Conservation (phyloP, 225 moss, liverwort and hornwort genomes). For the Marchantia polymorpha region DNA sequence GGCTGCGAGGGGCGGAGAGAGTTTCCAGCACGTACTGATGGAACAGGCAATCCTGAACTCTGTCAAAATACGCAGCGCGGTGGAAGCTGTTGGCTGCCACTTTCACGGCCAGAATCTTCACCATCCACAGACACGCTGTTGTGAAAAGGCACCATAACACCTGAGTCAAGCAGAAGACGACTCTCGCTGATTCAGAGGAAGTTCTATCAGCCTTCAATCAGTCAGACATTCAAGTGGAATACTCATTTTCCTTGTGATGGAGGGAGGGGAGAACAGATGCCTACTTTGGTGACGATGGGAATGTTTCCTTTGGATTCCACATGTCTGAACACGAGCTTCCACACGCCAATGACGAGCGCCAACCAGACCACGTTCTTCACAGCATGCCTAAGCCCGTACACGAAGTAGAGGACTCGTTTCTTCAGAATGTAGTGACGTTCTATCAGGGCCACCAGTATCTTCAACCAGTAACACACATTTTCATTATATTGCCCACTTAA, state of each 20-base stretch:
- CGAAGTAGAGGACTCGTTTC: constrained; percentile 94
- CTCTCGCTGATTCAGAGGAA: background rate
- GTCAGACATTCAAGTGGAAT: background rate
- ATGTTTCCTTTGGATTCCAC: constrained; percentile 57
- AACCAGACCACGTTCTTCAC: constrained; percentile 98
- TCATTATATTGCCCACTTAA: background rate
- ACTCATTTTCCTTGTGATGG: too few relatives aligned
- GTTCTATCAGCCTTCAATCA: background rate
- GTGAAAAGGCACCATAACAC: constrained; percentile 95
- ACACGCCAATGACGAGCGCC: constrained; percentile 88
- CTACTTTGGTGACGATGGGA: constrained; percentile 78
- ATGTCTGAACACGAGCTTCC: constrained; percentile 86
- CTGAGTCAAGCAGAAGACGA: constrained; percentile 38
- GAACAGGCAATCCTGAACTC: constrained; percentile 96
- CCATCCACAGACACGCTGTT: constrained; percentile 81
- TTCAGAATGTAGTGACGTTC: constrained; percentile 96
- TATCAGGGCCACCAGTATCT: constrained; percentile 89
- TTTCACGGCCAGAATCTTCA: constrained; percentile 89
- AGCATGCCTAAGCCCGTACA: constrained; percentile 91
- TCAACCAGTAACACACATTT: constrained; percentile 45
- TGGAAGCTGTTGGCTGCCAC: constrained; percentile 98
- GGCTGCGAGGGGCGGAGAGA: constrained; percentile 58
- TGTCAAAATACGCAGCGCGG: constrained; percentile 97
- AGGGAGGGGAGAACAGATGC: constrained; percentile 17
- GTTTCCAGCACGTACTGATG: constrained; percentile 96